phyloP scores from a whole-genome alignment of 768 basidiomycete genomes.

The Rhizopogon vinicolor region DNA sequence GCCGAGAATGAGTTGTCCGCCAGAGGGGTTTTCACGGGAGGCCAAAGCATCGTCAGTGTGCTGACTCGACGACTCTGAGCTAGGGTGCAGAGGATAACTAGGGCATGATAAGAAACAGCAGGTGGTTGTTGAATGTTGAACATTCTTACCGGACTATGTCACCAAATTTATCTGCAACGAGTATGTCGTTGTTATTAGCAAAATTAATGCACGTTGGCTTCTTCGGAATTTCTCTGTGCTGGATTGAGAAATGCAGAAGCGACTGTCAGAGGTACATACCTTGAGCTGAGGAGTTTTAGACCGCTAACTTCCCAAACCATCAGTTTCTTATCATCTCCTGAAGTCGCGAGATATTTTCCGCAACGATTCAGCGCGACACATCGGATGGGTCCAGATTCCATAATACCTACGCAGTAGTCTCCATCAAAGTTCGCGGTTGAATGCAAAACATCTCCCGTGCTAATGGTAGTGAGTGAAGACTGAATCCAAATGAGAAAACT shows the following conservation, averaged over 20 bases:
- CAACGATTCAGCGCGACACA: constrained; percentile 49
- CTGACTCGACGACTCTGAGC: constrained; percentile 18
- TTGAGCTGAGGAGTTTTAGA: constrained; percentile 51
- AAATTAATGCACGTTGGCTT: constrained; percentile 70
- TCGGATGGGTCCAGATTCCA: constrained; percentile 53
- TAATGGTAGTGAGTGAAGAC: constrained; percentile 18
- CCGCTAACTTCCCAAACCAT: constrained; percentile 66
- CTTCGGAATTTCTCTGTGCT: constrained; percentile 73
- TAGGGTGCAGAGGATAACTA: constrained; percentile 59
- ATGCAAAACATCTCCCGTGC: constrained; percentile 47
- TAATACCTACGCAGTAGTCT: constrained; percentile 25
- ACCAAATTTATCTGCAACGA: constrained; percentile 93
- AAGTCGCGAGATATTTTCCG: constrained; percentile 50
- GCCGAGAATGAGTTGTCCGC: constrained; percentile 72
- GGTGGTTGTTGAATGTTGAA: neutral
- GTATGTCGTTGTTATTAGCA: constrained; percentile 57
- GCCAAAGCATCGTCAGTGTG: constrained; percentile 28
- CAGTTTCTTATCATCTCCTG: constrained; percentile 78
- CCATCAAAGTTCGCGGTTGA: constrained; percentile 35
- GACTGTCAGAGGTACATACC: constrained; percentile 38
- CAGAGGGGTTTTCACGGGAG: constrained; percentile 68
- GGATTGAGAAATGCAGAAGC: neutral
- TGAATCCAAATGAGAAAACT: constrained; percentile 1
- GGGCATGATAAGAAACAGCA: constrained; percentile 1
- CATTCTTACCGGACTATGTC: constrained; percentile 75